These are phyloP conservation scores for Sarocladiaceae sp. DNA, from an alignment of 2,329 filamentous ascomycete species.

Conservation along the genomic window DNA sequence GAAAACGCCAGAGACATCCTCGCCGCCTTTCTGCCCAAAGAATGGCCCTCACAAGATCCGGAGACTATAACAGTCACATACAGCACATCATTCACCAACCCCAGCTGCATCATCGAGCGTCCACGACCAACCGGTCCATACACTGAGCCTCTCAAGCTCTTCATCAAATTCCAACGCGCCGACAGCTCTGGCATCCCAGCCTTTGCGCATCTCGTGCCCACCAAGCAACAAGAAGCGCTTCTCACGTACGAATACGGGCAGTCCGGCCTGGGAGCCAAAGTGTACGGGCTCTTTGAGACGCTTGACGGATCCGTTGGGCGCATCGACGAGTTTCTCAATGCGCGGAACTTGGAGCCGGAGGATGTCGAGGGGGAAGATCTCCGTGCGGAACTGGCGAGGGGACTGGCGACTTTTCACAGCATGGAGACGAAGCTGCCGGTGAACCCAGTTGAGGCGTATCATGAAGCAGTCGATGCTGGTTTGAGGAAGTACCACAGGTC, in stretches of 20 bases:
- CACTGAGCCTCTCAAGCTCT: conserved; percentile 13
- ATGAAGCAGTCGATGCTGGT: conserved; percentile 9
- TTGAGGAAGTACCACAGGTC: conserved; percentile 11
- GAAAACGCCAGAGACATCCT: conserved; percentile 11
- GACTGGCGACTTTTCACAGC: conserved; percentile 14
- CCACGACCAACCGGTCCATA: not conserved
- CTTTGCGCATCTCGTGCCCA: conserved; percentile 12
- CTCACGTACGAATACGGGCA: conserved; percentile 11
- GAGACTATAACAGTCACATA: conserved; percentile 10
- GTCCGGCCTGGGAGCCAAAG: conserved; percentile 12
- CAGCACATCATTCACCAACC: conserved; percentile 11
- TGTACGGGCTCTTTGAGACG: conserved; percentile 15
- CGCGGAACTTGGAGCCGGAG: conserved; percentile 12
- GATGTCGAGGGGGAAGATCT: conserved; percentile 13
- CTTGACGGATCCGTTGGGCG: conserved; percentile 13
- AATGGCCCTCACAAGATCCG: conserved; percentile 12
- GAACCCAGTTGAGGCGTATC: too few relatives aligned
- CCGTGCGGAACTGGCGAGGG: conserved; percentile 12
- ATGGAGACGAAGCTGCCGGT: conserved; percentile 9
- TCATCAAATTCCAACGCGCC: conserved; percentile 14
- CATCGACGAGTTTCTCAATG: conserved; percentile 15
- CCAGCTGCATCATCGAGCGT: conserved; percentile 12
- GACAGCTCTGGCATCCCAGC: conserved; percentile 4
- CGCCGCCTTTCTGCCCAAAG: conserved; percentile 12
- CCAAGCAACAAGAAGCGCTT: conserved; percentile 12